Base-by-base conservation (phyloP, 306 rosid genomes). In the Cajanus cajan region DNA sequence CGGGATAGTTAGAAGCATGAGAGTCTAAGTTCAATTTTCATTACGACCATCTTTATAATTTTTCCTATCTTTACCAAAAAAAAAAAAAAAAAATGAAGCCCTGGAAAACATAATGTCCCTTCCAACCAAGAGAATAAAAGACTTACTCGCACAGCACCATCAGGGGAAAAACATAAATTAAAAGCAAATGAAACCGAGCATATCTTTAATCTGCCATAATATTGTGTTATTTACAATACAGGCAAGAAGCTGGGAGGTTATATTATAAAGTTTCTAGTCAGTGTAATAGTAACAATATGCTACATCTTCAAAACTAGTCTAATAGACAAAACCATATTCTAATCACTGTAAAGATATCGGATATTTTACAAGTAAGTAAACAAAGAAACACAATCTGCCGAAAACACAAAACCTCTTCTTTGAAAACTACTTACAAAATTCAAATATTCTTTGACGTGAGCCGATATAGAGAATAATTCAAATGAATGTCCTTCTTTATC, bases 341-440 rank as follows among this genome's bases (percentile, higher is more conserved):
- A 41, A 54, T 64, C 78, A 77, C 18, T 54, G 72, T 11, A 37
- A 68, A 61, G 28, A 82, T 52, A 78, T 21, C n/a, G 62, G 79
- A 71, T 44, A 78, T 68, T 74, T 68, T 78, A 85, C 84, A 78
- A 15, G 44, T 83, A 50, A 6, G 31, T 44, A 21, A 74, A 71
- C 50, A 76, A 51, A 31, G 34, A 34, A 52, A 78, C 40, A 68
- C 68, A 25, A 51, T 40, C 58, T 33, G 70, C 79, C 40, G 64
- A 66, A 57, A 81, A 65, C 73, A 72, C 19, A 77, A 39, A 63
- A 73, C 64, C 83, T 77, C 81, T 51, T 59, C 52, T 73, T 43
- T 62, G 75, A 43, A 71, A 78, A 79, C 81, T 89, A 82, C 82
- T 67, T 80, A 83, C 86, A 84, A 45, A 73, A 44, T 25, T 50